Evolutionary conservation across 805 yeast genomes (phyloP), one percentile per base, ranked within the genome.

Genomic region (Candida sakaeoensis): DNA sequence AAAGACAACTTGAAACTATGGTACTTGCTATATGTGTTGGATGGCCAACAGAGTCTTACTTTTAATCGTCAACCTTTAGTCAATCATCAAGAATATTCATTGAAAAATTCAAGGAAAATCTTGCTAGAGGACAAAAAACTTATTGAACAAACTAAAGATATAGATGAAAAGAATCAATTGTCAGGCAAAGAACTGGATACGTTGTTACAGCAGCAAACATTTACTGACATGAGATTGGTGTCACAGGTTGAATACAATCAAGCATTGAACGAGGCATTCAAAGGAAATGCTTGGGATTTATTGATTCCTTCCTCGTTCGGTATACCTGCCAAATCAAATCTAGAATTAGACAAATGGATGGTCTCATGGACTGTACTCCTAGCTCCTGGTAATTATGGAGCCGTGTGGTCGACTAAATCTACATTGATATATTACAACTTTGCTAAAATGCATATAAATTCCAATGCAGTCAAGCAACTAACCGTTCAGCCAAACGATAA

Each of bases 311-410:
- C 79, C 2, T 63, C 76, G 1, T 75, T 81, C 54, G 89, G 89
- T 0, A 68, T 82, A 8, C 87, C 87, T 0, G 81, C 84, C 53
- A 76, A 74, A 47, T 72, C 80, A 5, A 82, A 82, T 52, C 57
- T 82, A 41, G 85, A 80, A 42, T 58, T 82, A 26, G 89, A 82
- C 51, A 79, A 75, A 56, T 82, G 89, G 89, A 82, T 82, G 86
- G 85, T 82, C 4, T 80, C 82, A 15, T 82, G 89, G 89, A 79
- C 89, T 0, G 85, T 82, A 8, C 57, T 81, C 29, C 59, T 82
- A 15, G 75, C 84, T 3, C 84, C 85, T 1, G 70, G 77, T 35
- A 70, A 70, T 36, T 75, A 79, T 27, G 72, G 72, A 1, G 60
- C 70, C 0, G 71, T 69, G 8, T 82, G 89, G 89, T 76, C 84